Evolutionary conservation across 192 early-diverging fungal genomes (phyloP), one percentile per base, ranked within the genome.

Genomic region (Umbelopsis isabellina): DNA sequence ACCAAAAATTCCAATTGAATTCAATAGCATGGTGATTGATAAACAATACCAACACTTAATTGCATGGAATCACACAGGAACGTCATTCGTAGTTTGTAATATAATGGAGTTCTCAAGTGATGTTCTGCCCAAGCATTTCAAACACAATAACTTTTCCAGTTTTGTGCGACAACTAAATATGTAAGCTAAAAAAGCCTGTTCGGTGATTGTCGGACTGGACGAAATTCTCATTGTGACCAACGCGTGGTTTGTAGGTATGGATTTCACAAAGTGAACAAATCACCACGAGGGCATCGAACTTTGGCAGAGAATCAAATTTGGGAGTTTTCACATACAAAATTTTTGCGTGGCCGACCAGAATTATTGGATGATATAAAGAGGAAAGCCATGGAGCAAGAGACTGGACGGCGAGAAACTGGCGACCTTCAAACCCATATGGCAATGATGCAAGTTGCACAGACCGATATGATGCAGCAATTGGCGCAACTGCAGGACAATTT

Each of bases 241-340:
- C 12, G 35, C 10, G 11, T 25, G 15, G 5, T 46, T 49, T 18
- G 20, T 66, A 86, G 83, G 82, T 91, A 93, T 72, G 91, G 92
- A 22, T 96, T 96, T 73, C 93, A 94, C 82, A 96, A 96, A 75
- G 87, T 95, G 46, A 96, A 95, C 85, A 95, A 95, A 76, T 93
- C 92, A 66, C 91, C 93, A 45, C 85, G 92, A 71, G 91, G 93
- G 10, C 90, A 92, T 72, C 88, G 93, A 46, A 93, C 92, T 16
- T 76, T 91, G 71, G 91, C 89, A 15, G 94, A 95, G 71, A 94
- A 95, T 78, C 93, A 95, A 76, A 91, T 94, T 73, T 95, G 93
- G 93, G 91, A 93, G 80, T 95, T 95, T 71, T 93, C 89, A 44
- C 93, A 95, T 69, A 80, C 89, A 80, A 93, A 92, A 65, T 95